phyloP scores from a whole-genome alignment of 176 grass and related monocot genomes.

The Lolium multiflorum region DNA sequence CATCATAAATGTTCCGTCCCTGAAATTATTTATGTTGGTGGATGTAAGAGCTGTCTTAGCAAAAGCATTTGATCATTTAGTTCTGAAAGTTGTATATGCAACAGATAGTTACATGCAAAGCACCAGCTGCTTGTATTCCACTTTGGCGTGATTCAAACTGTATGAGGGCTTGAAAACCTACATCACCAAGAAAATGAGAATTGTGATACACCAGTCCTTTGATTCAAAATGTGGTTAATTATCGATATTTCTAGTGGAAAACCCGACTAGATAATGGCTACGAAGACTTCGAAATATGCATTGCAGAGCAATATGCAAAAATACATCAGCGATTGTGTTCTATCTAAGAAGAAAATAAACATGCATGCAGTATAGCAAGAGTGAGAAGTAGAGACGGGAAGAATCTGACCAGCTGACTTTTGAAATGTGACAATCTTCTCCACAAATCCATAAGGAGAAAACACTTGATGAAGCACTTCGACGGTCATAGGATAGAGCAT shows the following conservation, averaged over 20 bases:
- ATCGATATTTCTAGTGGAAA: not conserved
- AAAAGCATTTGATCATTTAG: constrained; percentile 31
- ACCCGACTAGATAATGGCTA: constrained; percentile 24
- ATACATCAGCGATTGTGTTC: constrained; percentile 20
- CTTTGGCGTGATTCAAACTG: constrained; percentile 82
- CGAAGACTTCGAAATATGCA: constrained; percentile 7
- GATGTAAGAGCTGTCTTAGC: constrained; percentile 31
- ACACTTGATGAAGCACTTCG: constrained; percentile 97
- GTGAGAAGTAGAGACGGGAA: constrained; percentile 52
- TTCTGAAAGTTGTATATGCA: constrained; percentile 25
- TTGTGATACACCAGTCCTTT: constrained; percentile 14
- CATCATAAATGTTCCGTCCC: constrained; percentile 99
- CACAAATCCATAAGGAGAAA: constrained; percentile 96
- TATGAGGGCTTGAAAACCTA: constrained; percentile 99
- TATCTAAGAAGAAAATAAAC: constrained; percentile 35
- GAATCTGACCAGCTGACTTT: constrained; percentile 94
- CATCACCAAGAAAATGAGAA: constrained; percentile 23
- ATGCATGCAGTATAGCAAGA: constrained; percentile 23
- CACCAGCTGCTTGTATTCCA: constrained; percentile 76
- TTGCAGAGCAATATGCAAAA: constrained; percentile 22
- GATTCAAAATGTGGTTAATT: constrained; percentile 11
- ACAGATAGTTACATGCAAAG: constrained; percentile 72
- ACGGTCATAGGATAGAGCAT: constrained; percentile 99
- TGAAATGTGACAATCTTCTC: constrained; percentile 99
- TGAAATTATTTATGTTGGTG: constrained; percentile 45